phyloP scores from a whole-genome alignment of 306 rosid genomes.

The Cucumis sativus region Cucumber_9930_V3 NC_026660.2:30855001-30855500 shows the following conservation, averaged over 20 bases:
- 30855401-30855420: background rate
- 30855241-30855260: background rate
- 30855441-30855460: constrained; percentile 5
- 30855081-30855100: too few relatives aligned
- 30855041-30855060: too few relatives aligned
- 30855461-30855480: background rate
- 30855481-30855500: background rate
- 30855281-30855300: background rate
- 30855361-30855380: background rate
- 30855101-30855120: too few relatives aligned
- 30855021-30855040: too few relatives aligned
- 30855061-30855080: too few relatives aligned
- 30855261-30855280: background rate
- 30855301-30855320: background rate
- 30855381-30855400: too few relatives aligned
- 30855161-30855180: too few relatives aligned
- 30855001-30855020: too few relatives aligned
- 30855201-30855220: too few relatives aligned
- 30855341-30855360: background rate
- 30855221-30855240: too few relatives aligned
- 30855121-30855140: too few relatives aligned
- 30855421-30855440: background rate
- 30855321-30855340: background rate
- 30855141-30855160: too few relatives aligned
- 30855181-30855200: background rate